phyloP scores from a whole-genome alignment of 1,284 basidiomycete genomes.

The Fomitopsis schrenkii region DNA sequence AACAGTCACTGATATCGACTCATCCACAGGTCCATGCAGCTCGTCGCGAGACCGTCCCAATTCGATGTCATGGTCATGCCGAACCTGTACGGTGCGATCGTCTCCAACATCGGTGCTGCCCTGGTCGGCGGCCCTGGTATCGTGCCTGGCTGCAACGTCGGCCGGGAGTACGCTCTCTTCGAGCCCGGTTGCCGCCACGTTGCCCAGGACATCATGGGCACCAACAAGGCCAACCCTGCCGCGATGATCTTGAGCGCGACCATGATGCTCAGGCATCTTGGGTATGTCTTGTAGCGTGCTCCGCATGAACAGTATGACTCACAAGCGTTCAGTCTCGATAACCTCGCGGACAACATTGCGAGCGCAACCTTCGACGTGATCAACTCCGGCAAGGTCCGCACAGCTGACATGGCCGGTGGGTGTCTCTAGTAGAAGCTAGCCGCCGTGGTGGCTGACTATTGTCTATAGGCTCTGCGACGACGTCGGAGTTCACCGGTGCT shows the following conservation, averaged over 20 bases:
- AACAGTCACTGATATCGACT: slow-evolving; percentile 2
- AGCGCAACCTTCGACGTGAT: slow-evolving; percentile 93
- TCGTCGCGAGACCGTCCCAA: slow-evolving; percentile 91
- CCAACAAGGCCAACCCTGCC: slow-evolving; percentile 95
- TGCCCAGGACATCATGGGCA: slow-evolving; percentile 97
- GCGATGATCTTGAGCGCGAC: slow-evolving; percentile 98
- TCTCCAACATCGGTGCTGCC: slow-evolving; percentile 97
- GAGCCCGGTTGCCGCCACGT: slow-evolving; percentile 99
- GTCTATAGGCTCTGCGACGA: slow-evolving; percentile 71
- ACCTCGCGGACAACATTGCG: slow-evolving; percentile 94
- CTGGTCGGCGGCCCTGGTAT: slow-evolving; percentile 98
- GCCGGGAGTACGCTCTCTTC: slow-evolving; percentile 96
- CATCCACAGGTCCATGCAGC: slow-evolving; percentile 85
- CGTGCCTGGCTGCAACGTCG: slow-evolving; percentile 98
- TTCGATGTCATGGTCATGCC: slow-evolving; percentile 99
- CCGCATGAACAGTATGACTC: not conserved
- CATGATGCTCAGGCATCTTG: slow-evolving; percentile 98
- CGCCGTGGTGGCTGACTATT: not conserved
- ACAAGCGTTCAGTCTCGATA: slow-evolving; percentile 63
- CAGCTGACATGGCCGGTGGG: slow-evolving; percentile 94
- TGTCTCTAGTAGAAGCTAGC: slow-evolving; percentile 11
- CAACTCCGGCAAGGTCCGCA: slow-evolving; percentile 85
- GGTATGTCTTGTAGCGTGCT: slow-evolving; percentile 38
- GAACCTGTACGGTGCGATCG: slow-evolving; percentile 95
- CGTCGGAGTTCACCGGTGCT: slow-evolving; percentile 89